These are phyloP conservation scores for Ramalina peruviana DNA, from an alignment of 495 filamentous ascomycete genomes.

Conservation along the genomic window DNA sequence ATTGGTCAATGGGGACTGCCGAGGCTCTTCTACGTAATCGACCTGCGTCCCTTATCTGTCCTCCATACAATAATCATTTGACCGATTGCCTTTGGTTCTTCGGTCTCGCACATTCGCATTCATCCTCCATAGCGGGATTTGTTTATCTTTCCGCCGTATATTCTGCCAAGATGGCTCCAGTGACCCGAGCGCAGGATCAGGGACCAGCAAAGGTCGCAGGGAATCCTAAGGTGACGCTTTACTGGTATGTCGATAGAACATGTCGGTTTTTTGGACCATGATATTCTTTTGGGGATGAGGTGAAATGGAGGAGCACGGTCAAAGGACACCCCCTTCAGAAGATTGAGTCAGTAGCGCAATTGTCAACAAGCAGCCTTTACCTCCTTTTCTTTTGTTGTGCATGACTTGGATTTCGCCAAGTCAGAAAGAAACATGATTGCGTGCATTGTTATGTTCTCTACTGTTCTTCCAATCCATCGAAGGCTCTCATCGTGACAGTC, in stretches of 20 bases:
- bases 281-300: too few relatives aligned
- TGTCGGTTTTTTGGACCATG: not conserved
- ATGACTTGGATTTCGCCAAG: too few relatives aligned
- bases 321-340: too few relatives aligned
- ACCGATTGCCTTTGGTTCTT: not conserved
- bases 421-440: not conserved
- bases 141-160: not conserved
- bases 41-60: too few relatives aligned
- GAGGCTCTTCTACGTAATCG: too few relatives aligned
- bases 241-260: conserved; percentile 41
- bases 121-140: not conserved
- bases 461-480: too few relatives aligned
- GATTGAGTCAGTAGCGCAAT: too few relatives aligned
- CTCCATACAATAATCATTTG: too few relatives aligned
- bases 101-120: not conserved
- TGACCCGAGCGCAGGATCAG: conserved; percentile 10
- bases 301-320: too few relatives aligned
- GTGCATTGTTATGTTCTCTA: not conserved
- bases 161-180: conserved; percentile 3
- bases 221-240: conserved; percentile 55
- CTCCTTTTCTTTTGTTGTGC: conserved; percentile 5
- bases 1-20: too few relatives aligned
- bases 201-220: conserved; percentile 9
- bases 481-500: not conserved
- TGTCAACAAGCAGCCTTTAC: not conserved